phyloP scores from a whole-genome alignment of 2,329 filamentous ascomycete genomes.

The Cercospora brassicicola region DNA sequence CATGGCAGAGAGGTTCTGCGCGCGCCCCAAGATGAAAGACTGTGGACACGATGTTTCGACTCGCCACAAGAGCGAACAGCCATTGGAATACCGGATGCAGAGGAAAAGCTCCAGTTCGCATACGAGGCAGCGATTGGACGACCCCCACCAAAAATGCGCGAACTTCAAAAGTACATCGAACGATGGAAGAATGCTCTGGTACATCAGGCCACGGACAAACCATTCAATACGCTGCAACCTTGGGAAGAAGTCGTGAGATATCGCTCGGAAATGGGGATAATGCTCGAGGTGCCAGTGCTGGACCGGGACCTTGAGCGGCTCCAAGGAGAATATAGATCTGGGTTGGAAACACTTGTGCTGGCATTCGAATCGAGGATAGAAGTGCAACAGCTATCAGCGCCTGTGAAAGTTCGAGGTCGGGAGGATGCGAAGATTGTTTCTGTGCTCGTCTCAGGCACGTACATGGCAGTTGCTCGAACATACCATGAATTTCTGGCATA shows the following conservation, averaged over 20 bases:
- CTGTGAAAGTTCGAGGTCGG: not conserved
- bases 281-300: slow-evolving; percentile 25
- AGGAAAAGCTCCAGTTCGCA: not conserved
- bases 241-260: slow-evolving; percentile 27
- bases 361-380: slow-evolving; percentile 18
- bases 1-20: not conserved
- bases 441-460: slow-evolving; percentile 24
- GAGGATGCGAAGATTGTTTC: slow-evolving; percentile 8
- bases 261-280: slow-evolving; percentile 20
- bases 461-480: slow-evolving; percentile 12
- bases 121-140: not conserved
- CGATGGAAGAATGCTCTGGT: slow-evolving; percentile 8
- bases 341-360: slow-evolving; percentile 7
- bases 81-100: not conserved
- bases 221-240: slow-evolving; percentile 21
- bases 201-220: slow-evolving; percentile 15
- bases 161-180: not conserved
- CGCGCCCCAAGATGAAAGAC: not conserved
- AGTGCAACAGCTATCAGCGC: slow-evolving; percentile 14
- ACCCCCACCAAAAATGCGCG: not conserved
- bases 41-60: not conserved
- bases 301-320: not conserved
- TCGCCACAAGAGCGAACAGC: not conserved
- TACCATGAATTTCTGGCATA: not conserved
- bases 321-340: slow-evolving; percentile 8